Percentiles rank a stretch among this genome's conserved stretches.
Conservation (phyloP, 495 filamentous ascomycete species). For the Paragyromitra xinjiangensis region DNA sequence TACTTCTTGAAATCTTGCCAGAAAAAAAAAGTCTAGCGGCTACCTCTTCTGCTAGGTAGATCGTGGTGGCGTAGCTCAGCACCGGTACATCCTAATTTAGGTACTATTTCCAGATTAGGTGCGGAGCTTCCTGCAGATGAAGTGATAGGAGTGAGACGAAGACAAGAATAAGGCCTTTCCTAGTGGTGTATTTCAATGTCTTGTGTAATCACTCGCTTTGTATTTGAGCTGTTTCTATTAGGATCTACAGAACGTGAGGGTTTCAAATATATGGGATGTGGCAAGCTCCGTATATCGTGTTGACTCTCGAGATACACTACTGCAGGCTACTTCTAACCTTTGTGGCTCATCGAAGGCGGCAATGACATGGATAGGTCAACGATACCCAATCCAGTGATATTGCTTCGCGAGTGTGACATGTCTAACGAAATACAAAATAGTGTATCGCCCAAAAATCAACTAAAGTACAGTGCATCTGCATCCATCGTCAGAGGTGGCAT, state of each 20-base stretch:
- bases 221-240: not conserved
- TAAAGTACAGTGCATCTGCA: slow-evolving; percentile 4
- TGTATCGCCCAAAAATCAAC: slow-evolving; percentile 10
- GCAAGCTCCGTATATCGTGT: not conserved
- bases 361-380: not conserved
- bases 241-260: not conserved
- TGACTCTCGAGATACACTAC: slow-evolving; percentile 9
- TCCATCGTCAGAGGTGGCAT: slow-evolving; percentile 10
- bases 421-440: slow-evolving; percentile 11
- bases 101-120: not conserved
- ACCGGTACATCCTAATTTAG: not conserved
- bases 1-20: not conserved
- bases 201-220: slow-evolving; percentile 33
- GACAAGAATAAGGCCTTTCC: not conserved
- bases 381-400: not conserved
- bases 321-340: slow-evolving; percentile 1
- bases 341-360: not conserved
- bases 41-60: not conserved
- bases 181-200: slow-evolving; percentile 7
- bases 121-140: not conserved
- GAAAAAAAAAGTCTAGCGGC: not conserved
- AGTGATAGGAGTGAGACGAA: not conserved
- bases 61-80: not conserved
- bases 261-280: not conserved
- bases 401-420: slow-evolving; percentile 2